Percentiles rank a stretch among this genome's conserved stretches.
phyloP scores from a whole-genome alignment of 208 protist species.

The Tritrichomonas musculus region DNA sequence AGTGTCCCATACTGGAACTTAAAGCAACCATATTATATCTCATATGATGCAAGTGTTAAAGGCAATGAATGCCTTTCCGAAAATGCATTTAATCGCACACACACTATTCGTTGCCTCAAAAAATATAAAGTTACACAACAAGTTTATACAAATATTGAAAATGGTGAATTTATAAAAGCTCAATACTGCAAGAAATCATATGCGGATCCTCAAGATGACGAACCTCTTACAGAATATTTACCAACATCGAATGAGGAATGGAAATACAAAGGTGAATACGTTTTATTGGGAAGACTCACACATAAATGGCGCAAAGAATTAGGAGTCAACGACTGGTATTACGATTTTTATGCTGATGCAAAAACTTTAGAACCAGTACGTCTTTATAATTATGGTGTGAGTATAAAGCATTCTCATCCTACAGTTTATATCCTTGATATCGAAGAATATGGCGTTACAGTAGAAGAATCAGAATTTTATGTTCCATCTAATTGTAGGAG shows the following conservation, averaged over 20 bases:
- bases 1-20: neutral
- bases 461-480: neutral
- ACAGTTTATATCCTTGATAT: constrained; percentile 20
- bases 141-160: neutral
- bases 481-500: neutral
- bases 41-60: neutral
- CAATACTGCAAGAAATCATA: neutral
- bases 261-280: neutral
- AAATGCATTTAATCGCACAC: neutral
- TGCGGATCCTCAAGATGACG: neutral
- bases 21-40: neutral
- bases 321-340: neutral
- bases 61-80: neutral
- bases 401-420: neutral
- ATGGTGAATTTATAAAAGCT: too few relatives aligned
- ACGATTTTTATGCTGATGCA: neutral
- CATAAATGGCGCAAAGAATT: neutral
- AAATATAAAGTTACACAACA: neutral
- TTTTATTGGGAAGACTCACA: neutral
- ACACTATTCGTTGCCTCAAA: neutral
- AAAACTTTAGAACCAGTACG: neutral
- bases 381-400: neutral
- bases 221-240: neutral
- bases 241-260: neutral
- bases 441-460: neutral